A percentile compares a stretch with the other conserved stretches of the same genome.
Conservation (phyloP, 768 basidiomycete species). For the Phanerodontia chrysosporium region DNA sequence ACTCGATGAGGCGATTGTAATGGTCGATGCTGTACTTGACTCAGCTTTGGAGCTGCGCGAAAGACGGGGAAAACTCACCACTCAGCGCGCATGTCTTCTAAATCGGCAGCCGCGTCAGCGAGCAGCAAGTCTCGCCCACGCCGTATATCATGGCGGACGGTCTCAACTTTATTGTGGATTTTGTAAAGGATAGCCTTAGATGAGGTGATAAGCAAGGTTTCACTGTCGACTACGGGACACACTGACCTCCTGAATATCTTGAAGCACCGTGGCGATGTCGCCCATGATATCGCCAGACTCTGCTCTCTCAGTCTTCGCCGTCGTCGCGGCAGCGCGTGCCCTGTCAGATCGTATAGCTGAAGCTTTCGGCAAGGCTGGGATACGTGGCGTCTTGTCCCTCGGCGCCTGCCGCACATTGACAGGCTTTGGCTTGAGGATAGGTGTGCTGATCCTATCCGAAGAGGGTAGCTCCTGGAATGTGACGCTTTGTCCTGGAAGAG, state of each 20-base stretch:
- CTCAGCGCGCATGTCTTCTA: conserved; percentile 5
- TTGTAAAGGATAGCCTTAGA: conserved; percentile 13
- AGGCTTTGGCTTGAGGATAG: not conserved
- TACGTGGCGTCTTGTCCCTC: not conserved
- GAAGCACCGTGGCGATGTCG: conserved; percentile 1
- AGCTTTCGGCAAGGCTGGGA: not conserved
- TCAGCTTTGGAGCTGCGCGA: no score
- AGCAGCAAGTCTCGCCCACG: conserved; percentile 4
- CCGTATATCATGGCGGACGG: conserved; percentile 1
- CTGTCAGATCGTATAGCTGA: not conserved
- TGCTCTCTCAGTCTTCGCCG: not conserved
- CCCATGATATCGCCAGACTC: not conserved
- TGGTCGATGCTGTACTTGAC: conserved; percentile 10
- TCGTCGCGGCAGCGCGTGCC: not conserved
- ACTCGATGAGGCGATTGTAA: conserved; percentile 13
- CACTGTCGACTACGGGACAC: not conserved
- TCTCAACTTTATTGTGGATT: conserved; percentile 3
- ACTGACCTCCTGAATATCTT: conserved; percentile 9
- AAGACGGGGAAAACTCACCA: no score
- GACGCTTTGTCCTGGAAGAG: not conserved
- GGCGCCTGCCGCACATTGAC: not conserved
- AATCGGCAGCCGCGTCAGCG: conserved; percentile 8
- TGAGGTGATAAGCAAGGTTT: not conserved
- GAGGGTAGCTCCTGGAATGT: not conserved
- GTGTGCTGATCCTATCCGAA: not conserved